Conservation (phyloP, 345 rosid species). For the Populus euphratica region DNA sequence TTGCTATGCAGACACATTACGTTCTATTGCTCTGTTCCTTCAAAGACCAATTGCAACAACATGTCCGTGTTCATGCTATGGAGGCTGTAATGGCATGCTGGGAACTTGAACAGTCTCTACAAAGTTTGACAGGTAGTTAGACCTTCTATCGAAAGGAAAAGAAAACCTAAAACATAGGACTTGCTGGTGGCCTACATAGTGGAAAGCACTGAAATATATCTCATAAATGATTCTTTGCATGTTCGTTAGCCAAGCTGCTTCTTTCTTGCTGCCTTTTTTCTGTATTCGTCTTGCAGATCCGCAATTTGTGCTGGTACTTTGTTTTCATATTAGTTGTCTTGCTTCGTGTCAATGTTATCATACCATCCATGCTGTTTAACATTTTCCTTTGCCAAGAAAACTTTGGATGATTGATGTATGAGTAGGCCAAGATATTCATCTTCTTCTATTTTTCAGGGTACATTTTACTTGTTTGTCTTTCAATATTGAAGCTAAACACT, state of each 20-base stretch:
- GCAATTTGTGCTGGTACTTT: background rate
- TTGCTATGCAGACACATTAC: conserved; percentile 64
- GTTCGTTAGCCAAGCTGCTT: background rate
- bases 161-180: background rate
- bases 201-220: conserved; percentile 1
- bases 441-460: background rate
- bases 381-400: background rate
- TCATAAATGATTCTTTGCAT: background rate
- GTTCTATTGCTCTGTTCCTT: conserved; percentile 66
- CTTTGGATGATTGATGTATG: background rate
- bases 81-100: conserved; percentile 87
- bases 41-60: conserved; percentile 83
- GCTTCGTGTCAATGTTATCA: background rate
- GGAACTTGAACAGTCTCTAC: conserved; percentile 76
- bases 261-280: background rate
- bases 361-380: background rate
- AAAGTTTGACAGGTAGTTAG: conserved; percentile 58
- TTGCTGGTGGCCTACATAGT: background rate
- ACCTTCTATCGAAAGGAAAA: background rate
- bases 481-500: background rate
- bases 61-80: conserved; percentile 85
- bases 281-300: background rate
- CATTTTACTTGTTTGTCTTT: background rate
- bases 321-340: background rate
- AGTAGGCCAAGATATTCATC: background rate